A percentile compares a stretch with the other conserved stretches of the same genome.
phyloP scores from a whole-genome alignment of 768 basidiomycete species.

The Macrocybe gigantea region DNA sequence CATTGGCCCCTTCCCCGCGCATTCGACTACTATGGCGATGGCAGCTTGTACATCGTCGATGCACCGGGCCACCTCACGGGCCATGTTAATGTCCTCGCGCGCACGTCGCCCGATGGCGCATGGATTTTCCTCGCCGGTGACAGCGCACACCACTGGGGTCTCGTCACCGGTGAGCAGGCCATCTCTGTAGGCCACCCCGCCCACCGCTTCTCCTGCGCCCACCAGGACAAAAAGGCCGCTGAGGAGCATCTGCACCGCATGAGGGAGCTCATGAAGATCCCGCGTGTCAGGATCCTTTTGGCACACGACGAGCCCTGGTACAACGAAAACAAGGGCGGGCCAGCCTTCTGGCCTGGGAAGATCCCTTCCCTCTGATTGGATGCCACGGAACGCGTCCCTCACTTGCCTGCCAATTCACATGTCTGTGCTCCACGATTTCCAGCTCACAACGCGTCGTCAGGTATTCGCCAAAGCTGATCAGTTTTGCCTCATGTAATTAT shows the following conservation, averaged over 20 bases:
- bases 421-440: too few relatives aligned
- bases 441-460: too few relatives aligned
- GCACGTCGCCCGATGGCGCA: slow-evolving; percentile 44
- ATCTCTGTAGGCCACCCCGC: slow-evolving; percentile 26
- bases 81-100: slow-evolving; percentile 48
- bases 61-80: slow-evolving; percentile 53
- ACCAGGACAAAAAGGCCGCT: slow-evolving; percentile 35
- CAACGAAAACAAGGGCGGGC: slow-evolving; percentile 33
- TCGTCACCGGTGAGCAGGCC: slow-evolving; percentile 38
- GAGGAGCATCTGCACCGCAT: slow-evolving; percentile 30
- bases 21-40: slow-evolving; percentile 51
- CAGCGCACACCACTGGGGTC: slow-evolving; percentile 48
- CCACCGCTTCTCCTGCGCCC: slow-evolving; percentile 31
- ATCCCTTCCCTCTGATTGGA: slow-evolving; percentile 15
- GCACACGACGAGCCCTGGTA: slow-evolving; percentile 51
- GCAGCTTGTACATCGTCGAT: slow-evolving; percentile 52
- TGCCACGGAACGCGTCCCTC: too few relatives aligned
- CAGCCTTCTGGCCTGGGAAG: slow-evolving; percentile 33
- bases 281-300: slow-evolving; percentile 38
- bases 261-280: slow-evolving; percentile 26
- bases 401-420: too few relatives aligned
- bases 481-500: too few relatives aligned
- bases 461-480: too few relatives aligned
- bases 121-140: slow-evolving; percentile 56
- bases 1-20: slow-evolving; percentile 28